phyloP scores from a whole-genome alignment of 2,329 filamentous ascomycete species.

The Monosporascus sp. region DNA sequence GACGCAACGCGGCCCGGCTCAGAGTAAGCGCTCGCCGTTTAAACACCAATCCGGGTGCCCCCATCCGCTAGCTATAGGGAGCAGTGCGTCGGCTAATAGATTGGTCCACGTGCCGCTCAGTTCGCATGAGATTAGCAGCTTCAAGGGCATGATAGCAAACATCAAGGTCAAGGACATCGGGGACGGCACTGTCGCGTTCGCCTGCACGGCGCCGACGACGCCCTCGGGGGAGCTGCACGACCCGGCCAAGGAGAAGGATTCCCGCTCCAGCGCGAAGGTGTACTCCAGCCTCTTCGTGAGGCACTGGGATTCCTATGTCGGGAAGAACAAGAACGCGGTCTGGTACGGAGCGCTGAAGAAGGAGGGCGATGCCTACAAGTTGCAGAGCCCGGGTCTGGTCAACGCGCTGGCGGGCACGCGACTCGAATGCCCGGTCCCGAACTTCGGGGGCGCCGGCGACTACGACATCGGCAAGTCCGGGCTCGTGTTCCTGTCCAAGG shows the following conservation, averaged over 20 bases:
- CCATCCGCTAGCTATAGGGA: slow-evolving; percentile 11
- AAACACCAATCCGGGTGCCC: background rate
- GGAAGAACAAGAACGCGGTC: slow-evolving; percentile 63
- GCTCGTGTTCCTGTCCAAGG: slow-evolving; percentile 70
- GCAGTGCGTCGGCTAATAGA: slow-evolving; percentile 3
- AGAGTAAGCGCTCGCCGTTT: slow-evolving; percentile 28
- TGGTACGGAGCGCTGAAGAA: slow-evolving; percentile 30
- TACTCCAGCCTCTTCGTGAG: slow-evolving; percentile 73
- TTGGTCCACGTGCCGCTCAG: slow-evolving; percentile 17
- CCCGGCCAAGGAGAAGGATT: slow-evolving; percentile 53
- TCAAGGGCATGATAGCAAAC: slow-evolving; percentile 52
- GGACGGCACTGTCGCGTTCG: slow-evolving; percentile 47
- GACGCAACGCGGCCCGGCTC: slow-evolving; percentile 29
- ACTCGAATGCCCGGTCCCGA: slow-evolving; percentile 64
- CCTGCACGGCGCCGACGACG: slow-evolving; percentile 59
- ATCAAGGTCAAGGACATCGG: slow-evolving; percentile 51
- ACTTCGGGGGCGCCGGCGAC: slow-evolving; percentile 75
- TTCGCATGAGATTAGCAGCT: slow-evolving; percentile 40
- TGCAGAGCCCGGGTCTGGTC: slow-evolving; percentile 42
- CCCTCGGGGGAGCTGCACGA: slow-evolving; percentile 67
- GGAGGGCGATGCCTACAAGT: slow-evolving; percentile 32
- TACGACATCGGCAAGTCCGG: slow-evolving; percentile 67
- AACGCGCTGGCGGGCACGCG: slow-evolving; percentile 59
- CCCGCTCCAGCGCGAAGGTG: slow-evolving; percentile 59
- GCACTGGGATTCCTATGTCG: slow-evolving; percentile 77